Evolutionary conservation across 148 eudicot species (phyloP).

Genomic region (Rhododendron henanense): DNA sequence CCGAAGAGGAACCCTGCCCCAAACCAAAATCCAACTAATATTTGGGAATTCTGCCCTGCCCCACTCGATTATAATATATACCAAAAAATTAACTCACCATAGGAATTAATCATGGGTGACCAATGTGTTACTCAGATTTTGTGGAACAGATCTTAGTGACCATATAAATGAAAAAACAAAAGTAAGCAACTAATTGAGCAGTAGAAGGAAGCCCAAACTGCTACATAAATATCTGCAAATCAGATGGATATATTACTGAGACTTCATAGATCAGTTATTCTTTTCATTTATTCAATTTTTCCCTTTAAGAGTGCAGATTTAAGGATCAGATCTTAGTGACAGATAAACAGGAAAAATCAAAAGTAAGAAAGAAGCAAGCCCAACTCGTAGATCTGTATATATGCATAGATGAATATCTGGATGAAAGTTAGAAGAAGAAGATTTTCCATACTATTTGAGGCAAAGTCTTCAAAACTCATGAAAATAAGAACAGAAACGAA

Average conservation of each 20-base stretch:
- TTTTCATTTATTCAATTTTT: neutral
- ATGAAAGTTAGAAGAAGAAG: neutral
- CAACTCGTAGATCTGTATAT: neutral
- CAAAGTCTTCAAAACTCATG: too few relatives aligned
- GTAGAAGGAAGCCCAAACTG: neutral
- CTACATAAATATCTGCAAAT: neutral
- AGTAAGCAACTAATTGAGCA: neutral
- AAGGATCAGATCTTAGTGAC: neutral
- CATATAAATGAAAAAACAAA: neutral
- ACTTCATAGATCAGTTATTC: neutral
- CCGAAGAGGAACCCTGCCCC: neutral
- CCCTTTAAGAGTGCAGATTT: neutral
- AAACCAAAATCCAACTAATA: neutral
- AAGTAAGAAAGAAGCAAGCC: neutral
- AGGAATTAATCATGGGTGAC: neutral
- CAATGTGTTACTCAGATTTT: neutral
- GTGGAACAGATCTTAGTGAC: neutral
- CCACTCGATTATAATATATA: neutral
- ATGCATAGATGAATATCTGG: neutral
- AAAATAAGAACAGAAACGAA: too few relatives aligned
- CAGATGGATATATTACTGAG: neutral
- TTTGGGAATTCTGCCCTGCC: neutral
- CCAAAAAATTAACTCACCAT: neutral
- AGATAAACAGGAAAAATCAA: neutral
- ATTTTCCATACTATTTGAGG: too few relatives aligned